Evolutionary conservation across 1,284 basidiomycete species (phyloP).

Genomic region (Sanghuangporus sanghuang): DNA sequence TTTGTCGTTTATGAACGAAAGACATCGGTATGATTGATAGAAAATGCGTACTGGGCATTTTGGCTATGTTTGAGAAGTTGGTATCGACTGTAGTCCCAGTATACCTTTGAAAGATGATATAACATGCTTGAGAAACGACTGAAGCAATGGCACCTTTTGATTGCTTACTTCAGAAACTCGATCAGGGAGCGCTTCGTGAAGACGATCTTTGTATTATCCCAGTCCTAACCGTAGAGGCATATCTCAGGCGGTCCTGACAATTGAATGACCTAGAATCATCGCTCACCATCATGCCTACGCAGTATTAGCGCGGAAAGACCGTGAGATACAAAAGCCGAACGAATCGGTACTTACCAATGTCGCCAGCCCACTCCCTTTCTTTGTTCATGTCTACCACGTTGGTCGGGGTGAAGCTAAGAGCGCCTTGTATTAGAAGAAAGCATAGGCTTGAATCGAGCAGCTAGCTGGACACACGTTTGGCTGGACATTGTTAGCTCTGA

Average conservation of each 20-base stretch:
- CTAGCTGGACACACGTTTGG: not conserved
- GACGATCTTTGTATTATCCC: constrained; percentile 65
- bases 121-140: constrained; percentile 3
- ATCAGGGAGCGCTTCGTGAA: constrained; percentile 69
- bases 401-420: constrained; percentile 52
- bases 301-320: not conserved
- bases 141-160: not conserved
- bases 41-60: constrained; percentile 53
- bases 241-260: not conserved
- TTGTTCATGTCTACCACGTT: constrained; percentile 50
- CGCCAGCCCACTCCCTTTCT: constrained; percentile 63
- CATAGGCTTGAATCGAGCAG: not conserved
- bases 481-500: not conserved
- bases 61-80: constrained; percentile 63
- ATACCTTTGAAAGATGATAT: constrained; percentile 36
- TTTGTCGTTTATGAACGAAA: constrained; percentile 22
- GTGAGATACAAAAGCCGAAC: not conserved
- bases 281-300: constrained; percentile 49
- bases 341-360: constrained; percentile 43
- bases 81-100: constrained; percentile 67
- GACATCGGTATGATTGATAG: not conserved
- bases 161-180: constrained; percentile 66
- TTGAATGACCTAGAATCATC: not conserved
- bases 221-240: constrained; percentile 35
- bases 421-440: not conserved